These are phyloP conservation scores for Aspergillus aculeatus DNA, from an alignment of 2,329 filamentous ascomycete species.

Conservation along the genomic window DNA sequence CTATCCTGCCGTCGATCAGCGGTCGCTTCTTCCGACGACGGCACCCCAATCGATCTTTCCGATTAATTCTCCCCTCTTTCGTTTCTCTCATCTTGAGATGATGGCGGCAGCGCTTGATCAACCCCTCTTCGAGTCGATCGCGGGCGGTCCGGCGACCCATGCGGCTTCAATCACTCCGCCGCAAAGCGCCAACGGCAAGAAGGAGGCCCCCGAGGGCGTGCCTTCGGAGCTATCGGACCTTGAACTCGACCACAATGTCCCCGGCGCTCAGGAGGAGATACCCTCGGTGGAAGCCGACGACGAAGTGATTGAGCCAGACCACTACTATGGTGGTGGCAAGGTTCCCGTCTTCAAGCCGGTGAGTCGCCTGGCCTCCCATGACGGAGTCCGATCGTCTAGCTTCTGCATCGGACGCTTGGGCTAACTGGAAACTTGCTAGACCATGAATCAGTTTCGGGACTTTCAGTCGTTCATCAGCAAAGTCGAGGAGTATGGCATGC, in stretches of 20 bases:
- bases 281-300: conserved; percentile 59
- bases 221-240: conserved; percentile 44
- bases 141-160: conserved; percentile 24
- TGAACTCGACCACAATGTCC: conserved; percentile 36
- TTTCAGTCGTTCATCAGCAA: conserved; percentile 90
- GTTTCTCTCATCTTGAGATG: conserved; percentile 19
- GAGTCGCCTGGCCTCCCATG: conserved; percentile 36
- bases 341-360: conserved; percentile 91
- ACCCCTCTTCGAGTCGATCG: conserved; percentile 27
- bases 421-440: conserved; percentile 43
- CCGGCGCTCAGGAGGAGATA: conserved; percentile 26
- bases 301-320: conserved; percentile 76
- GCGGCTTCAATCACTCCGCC: conserved; percentile 44
- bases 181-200: conserved; percentile 46
- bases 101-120: conserved; percentile 39
- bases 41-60: conserved; percentile 22
- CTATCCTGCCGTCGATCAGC: conserved; percentile 44
- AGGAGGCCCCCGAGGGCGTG: conserved; percentile 42
- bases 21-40: conserved; percentile 43
- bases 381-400: neutral
- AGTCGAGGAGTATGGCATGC: conserved; percentile 94
- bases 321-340: conserved; percentile 78
- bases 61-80: conserved; percentile 10
- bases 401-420: neutral
- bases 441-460: conserved; percentile 90